Conservation (phyloP, 2,329 filamentous ascomycete species). For the Pyrenophora tritici-repentis region DNA sequence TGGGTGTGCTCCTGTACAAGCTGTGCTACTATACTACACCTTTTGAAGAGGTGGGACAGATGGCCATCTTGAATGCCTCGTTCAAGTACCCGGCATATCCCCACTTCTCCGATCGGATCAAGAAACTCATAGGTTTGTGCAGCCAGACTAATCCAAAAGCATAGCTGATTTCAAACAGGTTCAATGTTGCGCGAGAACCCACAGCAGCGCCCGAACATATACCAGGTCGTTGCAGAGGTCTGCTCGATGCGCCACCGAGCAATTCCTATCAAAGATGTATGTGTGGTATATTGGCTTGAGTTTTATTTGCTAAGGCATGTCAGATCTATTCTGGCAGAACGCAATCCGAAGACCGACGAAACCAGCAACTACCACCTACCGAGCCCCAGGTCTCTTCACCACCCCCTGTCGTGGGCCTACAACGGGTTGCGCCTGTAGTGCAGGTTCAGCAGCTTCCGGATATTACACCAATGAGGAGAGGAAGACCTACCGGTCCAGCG, state of each 20-base stretch:
- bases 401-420: conserved; percentile 73
- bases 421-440: conserved; percentile 75
- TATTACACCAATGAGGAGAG: conserved; percentile 91
- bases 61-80: conserved; percentile 94
- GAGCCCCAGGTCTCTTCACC: conserved; percentile 57
- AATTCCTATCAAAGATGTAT: conserved; percentile 85
- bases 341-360: conserved; percentile 65
- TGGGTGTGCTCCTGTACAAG: conserved; percentile 95
- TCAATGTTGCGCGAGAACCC: conserved; percentile 90
- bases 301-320: conserved; percentile 25
- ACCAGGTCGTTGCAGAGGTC: conserved; percentile 84
- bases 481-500: conserved; percentile 66
- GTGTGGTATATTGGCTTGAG: conserved; percentile 1
- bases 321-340: conserved; percentile 61
- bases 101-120: conserved; percentile 84
- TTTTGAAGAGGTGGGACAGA: conserved; percentile 96
- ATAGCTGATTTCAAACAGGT: conserved; percentile 56
- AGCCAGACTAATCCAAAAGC: not conserved
- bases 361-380: conserved; percentile 63
- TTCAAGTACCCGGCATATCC: conserved; percentile 91
- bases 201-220: conserved; percentile 83
- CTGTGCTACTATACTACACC: conserved; percentile 99
- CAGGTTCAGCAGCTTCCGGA: conserved; percentile 79
- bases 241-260: conserved; percentile 88
- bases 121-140: conserved; percentile 80